Evolutionary conservation across 805 yeast genomes (phyloP).

Genomic region (Candida corydali): DNA sequence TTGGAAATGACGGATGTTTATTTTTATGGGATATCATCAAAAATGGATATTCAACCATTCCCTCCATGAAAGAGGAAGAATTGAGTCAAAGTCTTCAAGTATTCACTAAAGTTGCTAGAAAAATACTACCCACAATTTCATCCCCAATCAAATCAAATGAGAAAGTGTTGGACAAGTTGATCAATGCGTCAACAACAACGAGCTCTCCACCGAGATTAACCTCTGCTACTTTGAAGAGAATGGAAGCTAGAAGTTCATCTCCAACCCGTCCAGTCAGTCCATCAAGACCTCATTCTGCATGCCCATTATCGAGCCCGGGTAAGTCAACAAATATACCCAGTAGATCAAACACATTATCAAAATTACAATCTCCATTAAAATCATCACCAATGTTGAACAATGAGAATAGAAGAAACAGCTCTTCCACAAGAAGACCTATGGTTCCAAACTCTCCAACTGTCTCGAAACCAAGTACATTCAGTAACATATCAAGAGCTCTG

Average conservation of each 20-base stretch:
- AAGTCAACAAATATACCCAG: background rate
- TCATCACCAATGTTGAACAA: constrained; percentile 7
- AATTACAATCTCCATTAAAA: constrained; percentile 13
- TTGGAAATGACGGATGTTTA: constrained; percentile 53
- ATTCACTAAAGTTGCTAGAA: constrained; percentile 28
- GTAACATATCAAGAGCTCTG: too few species aligned
- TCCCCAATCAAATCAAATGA: constrained; percentile 4
- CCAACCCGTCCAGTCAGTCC: constrained; percentile 10
- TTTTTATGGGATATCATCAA: constrained; percentile 40
- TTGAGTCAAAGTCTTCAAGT: constrained; percentile 11
- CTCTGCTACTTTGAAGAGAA: constrained; percentile 29
- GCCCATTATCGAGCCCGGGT: constrained; percentile 6
- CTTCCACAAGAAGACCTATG: constrained; percentile 3
- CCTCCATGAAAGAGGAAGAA: constrained; percentile 2
- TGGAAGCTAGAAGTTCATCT: constrained; percentile 22
- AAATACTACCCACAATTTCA: constrained; percentile 19
- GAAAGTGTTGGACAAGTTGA: background rate
- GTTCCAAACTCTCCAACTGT: constrained; percentile 1
- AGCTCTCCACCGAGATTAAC: constrained; percentile 18
- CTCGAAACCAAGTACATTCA: constrained; percentile 1
- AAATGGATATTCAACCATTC: background rate
- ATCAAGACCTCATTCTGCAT: constrained; percentile 5
- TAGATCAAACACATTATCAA: background rate
- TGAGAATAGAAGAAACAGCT: background rate
- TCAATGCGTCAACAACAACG: background rate